phyloP scores from a whole-genome alignment of 129 eudicot genomes.

The Logfia minima region DNA sequence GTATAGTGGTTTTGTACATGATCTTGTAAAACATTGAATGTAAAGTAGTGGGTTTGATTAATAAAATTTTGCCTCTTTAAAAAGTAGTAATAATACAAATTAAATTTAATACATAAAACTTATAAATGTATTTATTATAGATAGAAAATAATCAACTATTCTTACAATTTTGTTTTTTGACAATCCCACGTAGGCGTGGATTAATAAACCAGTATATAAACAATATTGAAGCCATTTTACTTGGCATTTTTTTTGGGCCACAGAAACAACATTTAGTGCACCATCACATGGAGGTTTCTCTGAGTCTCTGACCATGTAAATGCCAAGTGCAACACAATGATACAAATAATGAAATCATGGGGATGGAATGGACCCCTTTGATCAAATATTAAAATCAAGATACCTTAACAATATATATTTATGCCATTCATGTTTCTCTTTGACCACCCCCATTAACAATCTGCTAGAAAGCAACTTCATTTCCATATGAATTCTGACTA shows the following conservation, averaged over 20 bases:
- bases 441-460: slow-evolving; percentile 28
- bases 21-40: too few species aligned
- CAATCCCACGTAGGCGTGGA: too few species aligned
- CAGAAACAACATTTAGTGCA: slow-evolving; percentile 2
- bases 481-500: slow-evolving; percentile 34
- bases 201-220: not conserved
- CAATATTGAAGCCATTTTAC: not conserved
- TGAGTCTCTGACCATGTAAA: slow-evolving; percentile 4
- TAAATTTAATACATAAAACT: too few species aligned
- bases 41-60: too few species aligned
- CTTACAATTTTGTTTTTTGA: too few species aligned
- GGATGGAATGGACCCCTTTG: slow-evolving; percentile 23
- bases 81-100: too few species aligned
- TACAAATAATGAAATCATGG: slow-evolving; percentile 3
- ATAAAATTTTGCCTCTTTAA: too few species aligned
- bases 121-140: too few species aligned
- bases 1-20: too few species aligned
- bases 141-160: too few species aligned
- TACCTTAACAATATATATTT: slow-evolving; percentile 20
- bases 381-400: slow-evolving; percentile 19
- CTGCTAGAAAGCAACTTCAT: slow-evolving; percentile 15
- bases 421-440: slow-evolving; percentile 32
- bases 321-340: slow-evolving; percentile 10
- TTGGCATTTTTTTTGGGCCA: slow-evolving; percentile 5
- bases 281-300: slow-evolving; percentile 30